A percentile compares a stretch with the other conserved stretches of the same genome.
Evolutionary conservation across 2,329 filamentous ascomycete genomes (phyloP).

Genomic region (Calcarisporium arbuscula): DNA sequence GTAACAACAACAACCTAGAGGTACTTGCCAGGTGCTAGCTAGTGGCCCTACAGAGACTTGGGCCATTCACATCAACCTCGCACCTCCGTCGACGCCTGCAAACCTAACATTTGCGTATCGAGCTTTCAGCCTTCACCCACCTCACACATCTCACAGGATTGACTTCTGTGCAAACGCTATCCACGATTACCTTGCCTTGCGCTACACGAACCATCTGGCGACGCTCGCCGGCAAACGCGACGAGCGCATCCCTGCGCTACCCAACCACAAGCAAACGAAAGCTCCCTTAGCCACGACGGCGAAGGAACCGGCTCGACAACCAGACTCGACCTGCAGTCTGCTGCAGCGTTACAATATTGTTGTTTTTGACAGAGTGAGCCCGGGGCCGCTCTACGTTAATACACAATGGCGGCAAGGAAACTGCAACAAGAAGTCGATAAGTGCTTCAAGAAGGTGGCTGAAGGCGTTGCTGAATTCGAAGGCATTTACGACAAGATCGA

Average conservation of each 20-base stretch:
- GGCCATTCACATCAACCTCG: conserved; percentile 10
- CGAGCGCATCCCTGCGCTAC: too few relatives aligned
- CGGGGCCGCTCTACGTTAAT: too few relatives aligned
- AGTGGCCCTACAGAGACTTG: conserved; percentile 12
- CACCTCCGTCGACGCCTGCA: conserved; percentile 8
- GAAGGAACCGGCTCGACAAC: too few relatives aligned
- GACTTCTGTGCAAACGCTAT: conserved; percentile 3
- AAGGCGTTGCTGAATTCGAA: conserved; percentile 90
- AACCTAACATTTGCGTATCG: conserved; percentile 3
- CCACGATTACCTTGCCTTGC: too few relatives aligned
- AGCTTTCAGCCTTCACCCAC: conserved; percentile 1
- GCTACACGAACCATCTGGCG: too few relatives aligned
- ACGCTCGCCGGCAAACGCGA: conserved; percentile 1
- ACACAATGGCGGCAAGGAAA: conserved; percentile 87
- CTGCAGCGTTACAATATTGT: too few relatives aligned
- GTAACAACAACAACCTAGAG: too few relatives aligned
- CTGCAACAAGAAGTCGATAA: conserved; percentile 97
- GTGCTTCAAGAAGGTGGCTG: conserved; percentile 96
- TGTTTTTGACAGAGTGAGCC: too few relatives aligned
- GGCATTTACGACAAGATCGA: conserved; percentile 97
- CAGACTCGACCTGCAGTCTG: too few relatives aligned
- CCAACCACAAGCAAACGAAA: too few relatives aligned
- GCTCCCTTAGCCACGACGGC: too few relatives aligned
- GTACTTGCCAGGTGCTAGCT: conserved; percentile 11
- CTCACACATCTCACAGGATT: conserved; percentile 4